These are phyloP conservation scores for Aspergillus fumigatiaffinis DNA, from an alignment of 2,329 filamentous ascomycete genomes.

Conservation along the genomic window DNA sequence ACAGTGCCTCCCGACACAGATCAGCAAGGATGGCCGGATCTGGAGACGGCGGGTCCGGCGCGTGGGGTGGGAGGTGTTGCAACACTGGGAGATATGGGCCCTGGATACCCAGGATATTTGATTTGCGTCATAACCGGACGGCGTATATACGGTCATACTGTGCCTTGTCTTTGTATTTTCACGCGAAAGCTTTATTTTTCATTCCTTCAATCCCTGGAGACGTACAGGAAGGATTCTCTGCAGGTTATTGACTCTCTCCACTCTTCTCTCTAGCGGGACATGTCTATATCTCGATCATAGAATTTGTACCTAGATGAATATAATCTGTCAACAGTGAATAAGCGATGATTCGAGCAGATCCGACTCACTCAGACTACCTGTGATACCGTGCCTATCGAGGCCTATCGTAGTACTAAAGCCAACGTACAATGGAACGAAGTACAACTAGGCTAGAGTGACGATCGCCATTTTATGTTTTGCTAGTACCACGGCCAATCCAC, in stretches of 20 bases:
- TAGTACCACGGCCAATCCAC: no score
- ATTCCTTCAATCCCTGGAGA: neutral
- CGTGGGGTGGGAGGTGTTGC: constrained; percentile 39
- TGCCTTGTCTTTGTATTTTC: neutral
- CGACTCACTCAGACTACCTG: no score
- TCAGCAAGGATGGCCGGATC: constrained; percentile 17
- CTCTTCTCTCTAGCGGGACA: neutral
- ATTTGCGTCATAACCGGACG: neutral
- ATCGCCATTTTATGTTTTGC: no score
- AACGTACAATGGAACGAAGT: neutral
- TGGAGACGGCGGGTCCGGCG: constrained; percentile 33
- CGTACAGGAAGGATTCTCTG: neutral
- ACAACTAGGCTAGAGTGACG: neutral
- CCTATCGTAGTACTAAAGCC: no score
- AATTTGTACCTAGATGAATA: neutral
- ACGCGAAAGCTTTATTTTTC: neutral
- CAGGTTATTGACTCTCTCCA: neutral
- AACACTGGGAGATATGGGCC: constrained; percentile 43
- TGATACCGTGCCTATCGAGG: neutral
- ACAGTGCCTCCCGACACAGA: constrained; percentile 8
- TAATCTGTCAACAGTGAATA: neutral
- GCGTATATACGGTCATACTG: neutral
- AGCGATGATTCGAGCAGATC: neutral
- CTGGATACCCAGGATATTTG: constrained; percentile 39
- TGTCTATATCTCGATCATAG: neutral